Conservation (phyloP, 2,329 filamentous ascomycete genomes). For the Epichloe amarillans region DNA sequence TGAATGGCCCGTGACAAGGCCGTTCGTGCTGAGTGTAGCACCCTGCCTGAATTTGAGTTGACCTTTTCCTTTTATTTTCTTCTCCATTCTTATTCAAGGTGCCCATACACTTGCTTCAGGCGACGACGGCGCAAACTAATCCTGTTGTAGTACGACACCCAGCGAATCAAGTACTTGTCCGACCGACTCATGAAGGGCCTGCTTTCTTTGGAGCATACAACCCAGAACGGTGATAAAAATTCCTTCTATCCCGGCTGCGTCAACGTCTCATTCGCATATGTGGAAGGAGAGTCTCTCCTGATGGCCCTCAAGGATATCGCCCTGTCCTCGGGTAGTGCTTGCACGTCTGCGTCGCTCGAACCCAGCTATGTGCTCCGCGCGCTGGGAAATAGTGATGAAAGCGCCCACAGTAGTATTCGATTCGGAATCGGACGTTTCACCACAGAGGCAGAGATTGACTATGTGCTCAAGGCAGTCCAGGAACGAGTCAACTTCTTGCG, state of each 20-base stretch:
- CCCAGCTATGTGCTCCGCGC: conserved; percentile 93
- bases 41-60: conserved; percentile 41
- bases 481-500: conserved; percentile 86
- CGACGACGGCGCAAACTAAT: conserved; percentile 12
- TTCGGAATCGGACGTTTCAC: conserved; percentile 98
- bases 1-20: conserved; percentile 56
- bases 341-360: conserved; percentile 91
- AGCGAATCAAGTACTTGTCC: conserved; percentile 71
- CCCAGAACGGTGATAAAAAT: conserved; percentile 71
- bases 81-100: too few species aligned
- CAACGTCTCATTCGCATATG: conserved; percentile 96
- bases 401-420: conserved; percentile 91
- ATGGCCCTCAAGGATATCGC: conserved; percentile 99
- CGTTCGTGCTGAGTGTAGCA: conserved; percentile 50
- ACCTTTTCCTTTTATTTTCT: neutral
- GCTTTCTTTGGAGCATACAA: conserved; percentile 80
- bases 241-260: conserved; percentile 92
- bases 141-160: conserved; percentile 67
- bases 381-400: conserved; percentile 92
- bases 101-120: neutral
- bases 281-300: conserved; percentile 92
- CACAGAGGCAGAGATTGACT: conserved; percentile 89
- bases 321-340: conserved; percentile 88
- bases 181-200: conserved; percentile 74
- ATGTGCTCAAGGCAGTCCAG: conserved; percentile 85